phyloP scores from a whole-genome alignment of 495 filamentous ascomycete genomes.

The Podospora sp. region DNA sequence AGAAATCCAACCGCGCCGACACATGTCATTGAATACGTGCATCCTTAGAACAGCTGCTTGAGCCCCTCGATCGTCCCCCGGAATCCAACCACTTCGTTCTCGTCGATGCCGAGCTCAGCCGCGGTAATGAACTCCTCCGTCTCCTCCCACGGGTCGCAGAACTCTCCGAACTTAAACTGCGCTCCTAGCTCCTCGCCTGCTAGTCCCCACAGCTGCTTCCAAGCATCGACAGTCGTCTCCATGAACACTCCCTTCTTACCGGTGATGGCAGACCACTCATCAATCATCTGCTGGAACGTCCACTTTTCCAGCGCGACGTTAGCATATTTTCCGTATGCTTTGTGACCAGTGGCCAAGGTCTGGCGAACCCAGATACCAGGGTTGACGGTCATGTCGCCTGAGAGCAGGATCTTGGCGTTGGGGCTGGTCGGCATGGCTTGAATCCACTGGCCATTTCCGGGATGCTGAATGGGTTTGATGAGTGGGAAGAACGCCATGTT shows the following conservation, averaged over 20 bases:
- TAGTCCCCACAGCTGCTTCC: constrained; percentile 19
- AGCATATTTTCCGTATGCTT: constrained; percentile 19
- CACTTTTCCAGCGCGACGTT: constrained; percentile 24
- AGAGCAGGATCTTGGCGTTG: constrained; percentile 20
- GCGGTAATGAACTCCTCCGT: constrained; percentile 17
- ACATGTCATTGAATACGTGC: too few relatives aligned
- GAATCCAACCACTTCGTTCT: constrained; percentile 23
- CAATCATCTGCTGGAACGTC: constrained; percentile 27
- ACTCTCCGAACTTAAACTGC: constrained; percentile 27
- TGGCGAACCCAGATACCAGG: constrained; percentile 27
- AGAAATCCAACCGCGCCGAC: too few relatives aligned
- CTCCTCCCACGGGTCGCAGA: constrained; percentile 23
- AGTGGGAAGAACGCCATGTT: constrained; percentile 22
- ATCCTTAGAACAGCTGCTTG: constrained; percentile 8
- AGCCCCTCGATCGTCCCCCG: constrained; percentile 12
- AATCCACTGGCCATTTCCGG: constrained; percentile 20
- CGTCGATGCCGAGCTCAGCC: constrained; percentile 21
- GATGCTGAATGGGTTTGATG: constrained; percentile 15
- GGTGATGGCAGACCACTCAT: constrained; percentile 22
- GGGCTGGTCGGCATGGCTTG: constrained; percentile 20
- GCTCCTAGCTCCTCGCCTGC: constrained; percentile 16
- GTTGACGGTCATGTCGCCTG: constrained; percentile 24
- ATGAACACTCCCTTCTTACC: constrained; percentile 15
- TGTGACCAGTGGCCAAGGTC: constrained; percentile 13
- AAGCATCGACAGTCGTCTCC: constrained; percentile 5